phyloP scores from a whole-genome alignment of 495 filamentous ascomycete genomes.

The Cenococcum geophilum region DNA sequence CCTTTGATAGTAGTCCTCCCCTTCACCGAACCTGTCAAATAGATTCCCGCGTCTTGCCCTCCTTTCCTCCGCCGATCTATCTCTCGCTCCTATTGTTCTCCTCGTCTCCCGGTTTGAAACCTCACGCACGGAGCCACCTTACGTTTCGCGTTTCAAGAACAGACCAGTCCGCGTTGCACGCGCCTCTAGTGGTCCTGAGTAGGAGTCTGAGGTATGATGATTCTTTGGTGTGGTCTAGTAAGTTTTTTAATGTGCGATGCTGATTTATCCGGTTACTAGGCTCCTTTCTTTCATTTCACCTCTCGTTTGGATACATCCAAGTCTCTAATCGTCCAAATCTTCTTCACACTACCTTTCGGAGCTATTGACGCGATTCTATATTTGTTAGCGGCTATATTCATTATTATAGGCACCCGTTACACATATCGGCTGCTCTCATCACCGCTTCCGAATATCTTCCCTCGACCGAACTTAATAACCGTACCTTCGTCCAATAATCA shows the following conservation, averaged over 20 bases:
- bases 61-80: conserved; percentile 18
- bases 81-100: conserved; percentile 4
- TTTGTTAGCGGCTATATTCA: neutral
- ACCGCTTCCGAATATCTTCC: neutral
- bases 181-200: conserved; percentile 20
- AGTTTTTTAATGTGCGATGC: conserved; percentile 5
- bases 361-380: neutral
- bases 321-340: neutral
- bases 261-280: conserved; percentile 21
- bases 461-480: neutral
- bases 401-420: neutral
- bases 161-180: conserved; percentile 22
- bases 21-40: conserved; percentile 1
- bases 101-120: conserved; percentile 25
- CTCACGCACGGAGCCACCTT: conserved; percentile 11
- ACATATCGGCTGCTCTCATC: neutral
- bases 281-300: conserved; percentile 16
- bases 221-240: conserved; percentile 9
- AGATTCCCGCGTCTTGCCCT: neutral
- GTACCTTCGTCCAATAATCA: conserved; percentile 8
- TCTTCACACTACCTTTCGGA: neutral
- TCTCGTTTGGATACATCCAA: conserved; percentile 27
- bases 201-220: conserved; percentile 23
- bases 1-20: conserved; percentile 3
- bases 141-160: conserved; percentile 30